These are phyloP conservation scores for Plasmodium cynomolgi DNA, from an alignment of 169 alveolate genomes.

Conservation along the genomic window DNA sequence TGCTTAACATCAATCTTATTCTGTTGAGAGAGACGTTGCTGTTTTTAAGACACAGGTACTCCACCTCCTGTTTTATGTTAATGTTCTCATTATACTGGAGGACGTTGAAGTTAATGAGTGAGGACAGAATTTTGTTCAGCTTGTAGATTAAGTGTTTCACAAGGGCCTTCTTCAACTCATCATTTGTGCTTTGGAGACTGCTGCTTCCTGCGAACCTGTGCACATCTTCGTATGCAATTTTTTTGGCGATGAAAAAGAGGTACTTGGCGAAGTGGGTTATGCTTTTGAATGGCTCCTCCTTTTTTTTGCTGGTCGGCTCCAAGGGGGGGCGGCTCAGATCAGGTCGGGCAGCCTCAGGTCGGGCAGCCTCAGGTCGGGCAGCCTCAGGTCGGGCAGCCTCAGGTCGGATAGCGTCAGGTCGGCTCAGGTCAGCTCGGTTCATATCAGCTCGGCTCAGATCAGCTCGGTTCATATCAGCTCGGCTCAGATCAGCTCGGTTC, in stretches of 20 bases:
- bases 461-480: no score
- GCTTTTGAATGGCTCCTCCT: slow-evolving; percentile 39
- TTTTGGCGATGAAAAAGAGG: slow-evolving; percentile 66
- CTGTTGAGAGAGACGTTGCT: slow-evolving; percentile 34
- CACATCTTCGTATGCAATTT: slow-evolving; percentile 19
- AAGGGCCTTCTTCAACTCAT: slow-evolving; percentile 21
- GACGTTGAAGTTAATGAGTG: slow-evolving; percentile 46
- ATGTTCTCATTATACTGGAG: slow-evolving; percentile 46
- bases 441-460: no score
- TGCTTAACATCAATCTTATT: slow-evolving; percentile 41
- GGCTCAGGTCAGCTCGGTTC: no score
- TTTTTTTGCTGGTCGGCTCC: not conserved
- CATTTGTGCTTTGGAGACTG: not conserved
- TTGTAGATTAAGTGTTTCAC: slow-evolving; percentile 57
- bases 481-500: not conserved
- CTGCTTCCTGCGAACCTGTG: not conserved
- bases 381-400: no score
- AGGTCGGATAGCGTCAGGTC: no score
- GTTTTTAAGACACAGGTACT: slow-evolving; percentile 46
- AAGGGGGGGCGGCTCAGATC: not conserved
- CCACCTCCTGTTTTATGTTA: slow-evolving; percentile 48
- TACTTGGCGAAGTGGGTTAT: slow-evolving; percentile 67
- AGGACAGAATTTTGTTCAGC: slow-evolving; percentile 34
- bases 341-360: no score
- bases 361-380: no score